Conservation (phyloP, 2,329 filamentous ascomycete species). For the Fusarium abutilonis region DNA sequence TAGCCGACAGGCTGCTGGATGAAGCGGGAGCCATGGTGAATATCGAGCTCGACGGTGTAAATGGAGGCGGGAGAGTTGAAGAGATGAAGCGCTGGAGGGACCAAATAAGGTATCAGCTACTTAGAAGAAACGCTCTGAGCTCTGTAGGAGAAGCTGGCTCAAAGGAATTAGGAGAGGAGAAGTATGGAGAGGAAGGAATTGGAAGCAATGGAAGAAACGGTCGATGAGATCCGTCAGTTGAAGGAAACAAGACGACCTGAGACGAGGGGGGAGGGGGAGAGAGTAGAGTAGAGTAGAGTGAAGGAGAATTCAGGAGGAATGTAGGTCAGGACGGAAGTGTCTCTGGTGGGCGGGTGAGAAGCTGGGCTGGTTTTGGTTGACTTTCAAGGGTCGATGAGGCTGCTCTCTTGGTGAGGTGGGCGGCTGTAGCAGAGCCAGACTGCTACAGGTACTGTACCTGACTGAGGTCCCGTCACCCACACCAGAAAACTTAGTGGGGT, state of each 20-base stretch:
- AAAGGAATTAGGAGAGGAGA: conserved; percentile 43
- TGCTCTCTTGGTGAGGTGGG: conserved; percentile 28
- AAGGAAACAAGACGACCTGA: conserved; percentile 34
- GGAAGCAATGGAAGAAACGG: conserved; percentile 39
- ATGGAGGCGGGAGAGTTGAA: conserved; percentile 29
- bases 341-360: conserved; percentile 42
- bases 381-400: conserved; percentile 42
- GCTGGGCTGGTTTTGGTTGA: conserved; percentile 44
- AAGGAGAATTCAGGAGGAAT: conserved; percentile 47
- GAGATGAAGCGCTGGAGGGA: conserved; percentile 34
- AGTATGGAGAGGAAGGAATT: conserved; percentile 33
- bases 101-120: conserved; percentile 41
- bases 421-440: conserved; percentile 12
- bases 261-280: conserved; percentile 34
- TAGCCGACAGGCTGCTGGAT: conserved; percentile 74
- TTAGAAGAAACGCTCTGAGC: conserved; percentile 42
- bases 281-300: conserved; percentile 19
- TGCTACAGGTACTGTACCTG: conserved; percentile 23
- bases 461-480: conserved; percentile 25
- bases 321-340: conserved; percentile 5
- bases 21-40: conserved; percentile 65
- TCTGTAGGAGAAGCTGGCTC: conserved; percentile 39
- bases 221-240: conserved; percentile 42
- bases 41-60: conserved; percentile 40
- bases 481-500: conserved; percentile 43